Evolutionary conservation across 345 rosid species (phyloP).

Genomic region (Clarkia xantiana): DNA sequence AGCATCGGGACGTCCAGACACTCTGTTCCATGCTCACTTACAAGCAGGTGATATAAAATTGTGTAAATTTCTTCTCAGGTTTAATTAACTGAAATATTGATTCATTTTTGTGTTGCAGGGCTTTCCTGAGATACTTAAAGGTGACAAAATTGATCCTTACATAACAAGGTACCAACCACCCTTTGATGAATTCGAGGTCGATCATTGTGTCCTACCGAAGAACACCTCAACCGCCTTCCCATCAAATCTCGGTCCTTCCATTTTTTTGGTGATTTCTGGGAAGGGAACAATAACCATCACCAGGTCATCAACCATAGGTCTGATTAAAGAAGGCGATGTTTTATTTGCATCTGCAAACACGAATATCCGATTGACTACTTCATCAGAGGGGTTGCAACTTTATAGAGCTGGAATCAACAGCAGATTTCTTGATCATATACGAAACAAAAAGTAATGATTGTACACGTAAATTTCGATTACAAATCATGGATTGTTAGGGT

Average conservation of each 20-base stretch:
- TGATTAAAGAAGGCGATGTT: conserved; percentile 52
- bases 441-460: neutral
- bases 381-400: conserved; percentile 44
- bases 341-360: conserved; percentile 63
- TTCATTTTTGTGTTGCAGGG: conserved; percentile 44
- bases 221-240: conserved; percentile 57
- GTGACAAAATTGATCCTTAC: conserved; percentile 47
- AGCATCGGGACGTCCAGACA: conserved; percentile 65
- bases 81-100: neutral
- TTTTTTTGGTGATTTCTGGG: conserved; percentile 47
- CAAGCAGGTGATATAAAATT: conserved; percentile 41
- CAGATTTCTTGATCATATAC: conserved; percentile 21
- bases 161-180: conserved; percentile 81
- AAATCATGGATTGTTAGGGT: neutral
- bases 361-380: conserved; percentile 32
- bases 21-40: conserved; percentile 96
- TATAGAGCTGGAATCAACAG: conserved; percentile 79
- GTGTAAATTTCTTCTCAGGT: neutral
- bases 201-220: conserved; percentile 61
- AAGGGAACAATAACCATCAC: conserved; percentile 35
- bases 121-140: conserved; percentile 68
- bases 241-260: conserved; percentile 65
- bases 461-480: neutral
- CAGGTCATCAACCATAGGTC: conserved; percentile 19
- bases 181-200: conserved; percentile 86